Conservation (phyloP, 257 asterid genomes). For the Przewalskia tangutica region DNA sequence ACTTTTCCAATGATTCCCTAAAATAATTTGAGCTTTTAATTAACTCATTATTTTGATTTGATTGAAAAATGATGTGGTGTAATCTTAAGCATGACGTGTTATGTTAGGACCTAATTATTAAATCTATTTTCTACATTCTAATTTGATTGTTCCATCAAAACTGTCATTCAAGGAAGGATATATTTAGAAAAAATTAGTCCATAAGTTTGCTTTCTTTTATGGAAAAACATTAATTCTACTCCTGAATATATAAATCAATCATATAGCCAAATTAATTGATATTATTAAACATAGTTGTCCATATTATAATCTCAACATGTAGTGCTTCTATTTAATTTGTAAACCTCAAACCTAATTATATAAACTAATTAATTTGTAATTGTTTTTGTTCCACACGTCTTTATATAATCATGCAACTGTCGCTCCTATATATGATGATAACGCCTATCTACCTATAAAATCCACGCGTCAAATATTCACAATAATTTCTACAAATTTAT, state of each 20-base stretch:
- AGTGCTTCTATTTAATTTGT: background rate
- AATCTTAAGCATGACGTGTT: background rate
- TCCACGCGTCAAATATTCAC: background rate
- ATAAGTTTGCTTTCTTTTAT: background rate
- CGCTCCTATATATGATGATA: background rate
- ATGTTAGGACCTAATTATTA: background rate
- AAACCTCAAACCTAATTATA: background rate
- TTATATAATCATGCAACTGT: background rate
- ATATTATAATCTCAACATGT: slow-evolving; percentile 1
- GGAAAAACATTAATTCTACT: background rate
- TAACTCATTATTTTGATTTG: background rate
- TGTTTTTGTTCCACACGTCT: background rate
- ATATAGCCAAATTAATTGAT: background rate
- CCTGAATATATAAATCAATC: background rate
- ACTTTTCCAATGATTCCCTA: background rate
- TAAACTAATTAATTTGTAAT: background rate
- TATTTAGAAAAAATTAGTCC: background rate
- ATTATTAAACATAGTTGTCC: background rate
- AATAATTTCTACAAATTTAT: background rate
- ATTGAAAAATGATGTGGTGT: background rate
- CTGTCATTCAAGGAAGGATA: background rate
- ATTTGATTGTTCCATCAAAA: slow-evolving; percentile 3
- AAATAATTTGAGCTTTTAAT: background rate
- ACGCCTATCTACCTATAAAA: background rate
- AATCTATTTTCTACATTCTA: background rate